Evolutionary conservation across 2,329 filamentous ascomycete genomes (phyloP).

Genomic region (Colletotrichum euphorbiae): DNA sequence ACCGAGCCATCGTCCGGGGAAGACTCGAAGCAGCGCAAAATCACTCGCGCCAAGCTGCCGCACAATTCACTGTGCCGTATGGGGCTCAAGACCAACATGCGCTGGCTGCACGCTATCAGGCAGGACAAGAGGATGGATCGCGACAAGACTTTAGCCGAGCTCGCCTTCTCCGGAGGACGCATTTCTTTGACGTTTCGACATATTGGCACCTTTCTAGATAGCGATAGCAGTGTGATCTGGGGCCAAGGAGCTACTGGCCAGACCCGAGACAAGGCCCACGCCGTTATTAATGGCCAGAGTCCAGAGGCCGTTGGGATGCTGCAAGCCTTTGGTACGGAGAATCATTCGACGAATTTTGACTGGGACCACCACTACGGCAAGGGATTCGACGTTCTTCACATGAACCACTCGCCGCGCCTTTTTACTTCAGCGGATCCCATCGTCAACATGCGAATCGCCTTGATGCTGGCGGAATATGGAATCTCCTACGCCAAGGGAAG

Average conservation of each 20-base stretch:
- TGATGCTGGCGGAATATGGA: conserved; percentile 63
- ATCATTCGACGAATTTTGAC: conserved; percentile 76
- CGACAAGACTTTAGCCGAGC: conserved; percentile 78
- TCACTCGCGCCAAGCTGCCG: conserved; percentile 78
- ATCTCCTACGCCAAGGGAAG: conserved; percentile 61
- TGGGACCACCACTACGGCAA: conserved; percentile 81
- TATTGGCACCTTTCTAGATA: conserved; percentile 86
- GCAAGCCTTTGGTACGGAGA: conserved; percentile 85
- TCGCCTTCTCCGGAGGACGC: conserved; percentile 78
- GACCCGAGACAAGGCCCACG: conserved; percentile 65
- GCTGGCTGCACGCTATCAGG: conserved; percentile 93
- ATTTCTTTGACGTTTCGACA: conserved; percentile 93
- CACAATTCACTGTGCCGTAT: conserved; percentile 92
- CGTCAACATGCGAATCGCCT: conserved; percentile 60
- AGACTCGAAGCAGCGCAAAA: conserved; percentile 59
- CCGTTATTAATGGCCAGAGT: conserved; percentile 77
- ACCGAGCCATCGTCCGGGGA: conserved; percentile 37
- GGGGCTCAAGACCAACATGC: conserved; percentile 82
- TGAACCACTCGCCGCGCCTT: conserved; percentile 63
- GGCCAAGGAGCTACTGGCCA: conserved; percentile 88
- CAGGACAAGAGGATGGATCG: conserved; percentile 79
- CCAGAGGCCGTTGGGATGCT: conserved; percentile 76
- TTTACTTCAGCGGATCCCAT: conserved; percentile 61
- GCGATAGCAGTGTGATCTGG: conserved; percentile 79
- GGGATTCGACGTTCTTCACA: conserved; percentile 87